Conservation (phyloP, 176 grass and related monocot species). For the Dactylis glomerata region DNA sequence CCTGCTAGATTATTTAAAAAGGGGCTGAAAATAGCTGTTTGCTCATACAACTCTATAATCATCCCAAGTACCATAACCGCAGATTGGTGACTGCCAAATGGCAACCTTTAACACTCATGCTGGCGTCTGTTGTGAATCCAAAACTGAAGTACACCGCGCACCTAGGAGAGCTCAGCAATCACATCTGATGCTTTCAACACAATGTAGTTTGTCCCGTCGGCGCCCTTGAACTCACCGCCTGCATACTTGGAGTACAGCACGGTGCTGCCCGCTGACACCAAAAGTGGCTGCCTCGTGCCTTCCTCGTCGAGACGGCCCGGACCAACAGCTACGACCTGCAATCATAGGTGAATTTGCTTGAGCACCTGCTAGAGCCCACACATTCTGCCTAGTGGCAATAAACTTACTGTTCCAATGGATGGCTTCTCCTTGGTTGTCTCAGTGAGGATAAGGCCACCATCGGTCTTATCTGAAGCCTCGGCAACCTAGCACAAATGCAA, state of each 20-base stretch:
- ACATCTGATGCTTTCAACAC: slow-evolving; percentile 62
- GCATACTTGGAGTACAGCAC: slow-evolving; percentile 79
- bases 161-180: slow-evolving; percentile 66
- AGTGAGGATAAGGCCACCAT: slow-evolving; percentile 78
- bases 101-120: neutral
- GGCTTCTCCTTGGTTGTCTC: slow-evolving; percentile 78
- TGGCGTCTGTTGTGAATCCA: neutral
- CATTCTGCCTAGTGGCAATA: neutral
- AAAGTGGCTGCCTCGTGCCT: slow-evolving; percentile 57
- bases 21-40: too few species aligned
- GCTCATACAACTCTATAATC: neutral
- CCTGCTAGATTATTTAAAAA: too few species aligned
- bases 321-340: slow-evolving; percentile 64
- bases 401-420: slow-evolving; percentile 71
- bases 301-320: slow-evolving; percentile 63
- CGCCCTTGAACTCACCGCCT: slow-evolving; percentile 58
- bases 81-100: neutral
- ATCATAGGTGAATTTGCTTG: neutral
- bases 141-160: neutral
- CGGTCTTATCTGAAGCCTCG: slow-evolving; percentile 68
- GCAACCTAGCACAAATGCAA: slow-evolving; percentile 44
- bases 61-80: neutral
- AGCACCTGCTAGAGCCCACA: neutral
- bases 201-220: slow-evolving; percentile 57
- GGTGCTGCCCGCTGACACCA: slow-evolving; percentile 30